Conservation (phyloP, 2,329 filamentous ascomycete species). For the Sclerotinia trifoliorum region DNA sequence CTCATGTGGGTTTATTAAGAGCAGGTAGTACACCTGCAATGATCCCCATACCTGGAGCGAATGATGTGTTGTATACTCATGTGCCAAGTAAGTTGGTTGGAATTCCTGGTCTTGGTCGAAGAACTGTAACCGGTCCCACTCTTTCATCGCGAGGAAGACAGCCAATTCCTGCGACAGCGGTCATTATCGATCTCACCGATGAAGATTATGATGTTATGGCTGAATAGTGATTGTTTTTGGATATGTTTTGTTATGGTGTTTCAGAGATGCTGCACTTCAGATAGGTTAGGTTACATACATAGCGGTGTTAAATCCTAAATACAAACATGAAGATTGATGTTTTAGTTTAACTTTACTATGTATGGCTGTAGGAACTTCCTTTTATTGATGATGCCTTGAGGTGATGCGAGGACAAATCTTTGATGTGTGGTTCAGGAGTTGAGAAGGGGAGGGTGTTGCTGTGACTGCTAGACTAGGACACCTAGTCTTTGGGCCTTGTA, state of each 20-base stretch:
- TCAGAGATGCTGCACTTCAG: neutral
- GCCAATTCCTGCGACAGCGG: neutral
- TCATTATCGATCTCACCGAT: neutral
- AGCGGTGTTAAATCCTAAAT: neutral
- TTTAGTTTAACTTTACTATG: neutral
- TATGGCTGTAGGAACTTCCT: rapidly evolving
- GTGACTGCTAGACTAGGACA: too few relatives aligned
- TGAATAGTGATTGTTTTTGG: neutral
- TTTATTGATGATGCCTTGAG: neutral
- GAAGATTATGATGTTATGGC: neutral
- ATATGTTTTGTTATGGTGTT: neutral
- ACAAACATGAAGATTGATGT: neutral
- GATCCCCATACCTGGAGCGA: neutral
- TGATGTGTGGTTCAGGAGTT: too few relatives aligned
- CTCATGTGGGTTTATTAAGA: neutral
- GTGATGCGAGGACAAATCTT: neutral
- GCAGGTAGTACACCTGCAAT: neutral
- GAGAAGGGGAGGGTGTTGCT: too few relatives aligned
- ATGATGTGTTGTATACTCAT: neutral
- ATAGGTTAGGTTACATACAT: neutral
- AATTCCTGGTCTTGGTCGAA: neutral
- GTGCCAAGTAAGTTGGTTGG: neutral
- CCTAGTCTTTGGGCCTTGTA: too few relatives aligned
- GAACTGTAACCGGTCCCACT: neutral
- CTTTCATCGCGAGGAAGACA: neutral